Conservation (phyloP, 805 yeast genomes). For the Metschnikowia gruessii region DNA sequence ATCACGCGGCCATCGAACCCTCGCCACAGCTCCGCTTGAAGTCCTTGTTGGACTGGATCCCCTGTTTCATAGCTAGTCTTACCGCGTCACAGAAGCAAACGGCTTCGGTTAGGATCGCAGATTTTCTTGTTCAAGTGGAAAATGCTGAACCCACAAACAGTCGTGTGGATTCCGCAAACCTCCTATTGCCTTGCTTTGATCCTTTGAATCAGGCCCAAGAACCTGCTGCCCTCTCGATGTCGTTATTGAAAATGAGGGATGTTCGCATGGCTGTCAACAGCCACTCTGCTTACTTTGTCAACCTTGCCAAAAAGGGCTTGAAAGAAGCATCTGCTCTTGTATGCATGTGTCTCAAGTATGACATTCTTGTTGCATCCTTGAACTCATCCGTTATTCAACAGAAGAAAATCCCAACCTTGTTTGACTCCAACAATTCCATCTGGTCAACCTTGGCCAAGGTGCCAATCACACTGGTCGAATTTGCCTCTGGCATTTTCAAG, state of each 20-base stretch:
- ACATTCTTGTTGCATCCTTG: slow-evolving; percentile 15
- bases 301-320: slow-evolving; percentile 17
- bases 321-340: slow-evolving; percentile 5
- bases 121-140: slow-evolving; percentile 38
- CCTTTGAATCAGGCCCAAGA: slow-evolving; percentile 14
- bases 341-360: slow-evolving; percentile 21
- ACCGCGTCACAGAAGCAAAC: slow-evolving; percentile 50
- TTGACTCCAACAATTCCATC: slow-evolving; percentile 11
- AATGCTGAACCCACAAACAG: neutral
- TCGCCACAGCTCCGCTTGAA: slow-evolving; percentile 21
- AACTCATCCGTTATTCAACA: slow-evolving; percentile 13
- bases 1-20: slow-evolving; percentile 5
- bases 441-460: slow-evolving; percentile 15
- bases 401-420: slow-evolving; percentile 14
- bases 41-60: slow-evolving; percentile 57
- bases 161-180: slow-evolving; percentile 8
- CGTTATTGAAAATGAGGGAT: slow-evolving; percentile 44
- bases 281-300: slow-evolving; percentile 33
- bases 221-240: slow-evolving; percentile 28
- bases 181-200: slow-evolving; percentile 21
- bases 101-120: slow-evolving; percentile 50
- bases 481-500: slow-evolving; percentile 15
- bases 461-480: slow-evolving; percentile 9
- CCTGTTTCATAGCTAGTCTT: slow-evolving; percentile 42
- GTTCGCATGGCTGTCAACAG: slow-evolving; percentile 48